Base-by-base conservation (phyloP, 2,329 filamentous ascomycete species). In the Fonsecaea multimorphosa region DNA sequence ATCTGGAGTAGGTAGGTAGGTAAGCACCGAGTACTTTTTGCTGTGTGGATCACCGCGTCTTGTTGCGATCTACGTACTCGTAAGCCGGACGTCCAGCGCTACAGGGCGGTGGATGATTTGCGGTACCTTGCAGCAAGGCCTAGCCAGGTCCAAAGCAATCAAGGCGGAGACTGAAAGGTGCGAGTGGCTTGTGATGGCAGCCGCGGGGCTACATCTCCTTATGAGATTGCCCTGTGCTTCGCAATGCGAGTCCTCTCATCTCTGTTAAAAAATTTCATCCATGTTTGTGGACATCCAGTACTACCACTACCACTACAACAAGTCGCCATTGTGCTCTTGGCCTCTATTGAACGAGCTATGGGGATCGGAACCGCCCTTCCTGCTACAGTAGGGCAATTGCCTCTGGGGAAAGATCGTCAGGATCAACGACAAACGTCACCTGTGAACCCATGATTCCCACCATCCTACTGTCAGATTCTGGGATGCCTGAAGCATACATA, bases 391-490 rank as follows among this genome's bases (percentile, higher is more conserved):
- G 7, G 7, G 22, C 7, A 46, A 16, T 40, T 3, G 14, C 22
- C 44, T 24, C 44, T 24, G 44, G 44, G 44, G 44, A 24, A 49
- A 49, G 44, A 49, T 49, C 44, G 22, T 49, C 44, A 24, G 14
- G 44, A 11, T 24, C 44, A 49, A 22, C 19, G 44, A 24, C 14
- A n/a, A 44, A 44, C n/a, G 38, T 19, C 38, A 44, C 38, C 16
- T 40, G n/a, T 40, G 4, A 4, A 16, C 4, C n/a, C 38, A 40
- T 4, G 8, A n/a, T 24, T 49, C 14, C 44, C 29, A 31, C 44
- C 44, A n/a, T n/a, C n/a, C n/a, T n/a, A 27, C 44, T 12, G 22
- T 49, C 44, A 49, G 44, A 49, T 49, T 49, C 24, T 49, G n/a
- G 19, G 9, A 31, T 24, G 7, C 1, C 14, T n/a, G 5, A 34